phyloP scores from a whole-genome alignment of 495 filamentous ascomycete genomes.

The Parmelia sp. region DNA sequence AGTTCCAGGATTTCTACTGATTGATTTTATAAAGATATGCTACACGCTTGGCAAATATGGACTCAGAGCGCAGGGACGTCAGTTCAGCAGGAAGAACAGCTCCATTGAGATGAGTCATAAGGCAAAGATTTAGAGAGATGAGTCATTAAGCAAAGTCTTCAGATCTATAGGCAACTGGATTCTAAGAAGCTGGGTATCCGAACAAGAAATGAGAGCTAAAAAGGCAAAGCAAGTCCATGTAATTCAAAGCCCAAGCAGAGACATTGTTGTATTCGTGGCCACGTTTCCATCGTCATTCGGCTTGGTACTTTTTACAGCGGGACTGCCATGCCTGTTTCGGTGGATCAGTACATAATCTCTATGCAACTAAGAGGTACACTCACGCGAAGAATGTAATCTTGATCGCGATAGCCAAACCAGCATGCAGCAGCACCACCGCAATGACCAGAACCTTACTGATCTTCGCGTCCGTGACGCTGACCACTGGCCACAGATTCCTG shows the following conservation, averaged over 20 bases:
- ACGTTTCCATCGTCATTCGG: constrained; percentile 16
- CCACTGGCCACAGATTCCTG: constrained; percentile 86
- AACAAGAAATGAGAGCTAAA: background rate
- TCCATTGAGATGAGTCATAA: background rate
- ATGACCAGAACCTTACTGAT: constrained; percentile 83
- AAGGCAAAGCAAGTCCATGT: background rate
- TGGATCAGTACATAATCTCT: background rate
- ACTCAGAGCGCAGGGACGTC: background rate
- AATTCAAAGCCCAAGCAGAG: constrained; percentile 19
- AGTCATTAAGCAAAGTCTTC: background rate
- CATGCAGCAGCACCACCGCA: constrained; percentile 76
- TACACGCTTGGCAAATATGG: background rate
- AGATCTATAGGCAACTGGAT: background rate
- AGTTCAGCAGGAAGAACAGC: background rate
- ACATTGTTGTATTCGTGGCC: constrained; percentile 19
- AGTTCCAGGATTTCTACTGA: background rate
- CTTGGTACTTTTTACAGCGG: constrained; percentile 13
- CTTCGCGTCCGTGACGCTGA: constrained; percentile 86
- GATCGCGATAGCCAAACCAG: constrained; percentile 82
- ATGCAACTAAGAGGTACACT: constrained; percentile 22
- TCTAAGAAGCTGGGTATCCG: constrained; percentile 7
- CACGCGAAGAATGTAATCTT: constrained; percentile 94
- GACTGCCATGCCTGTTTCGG: constrained; percentile 24
- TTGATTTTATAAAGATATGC: background rate
- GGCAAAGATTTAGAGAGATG: too few species aligned